Conservation (phyloP, 108 stramenopile species). For the Cyclostephanos invisitatus region DNA sequence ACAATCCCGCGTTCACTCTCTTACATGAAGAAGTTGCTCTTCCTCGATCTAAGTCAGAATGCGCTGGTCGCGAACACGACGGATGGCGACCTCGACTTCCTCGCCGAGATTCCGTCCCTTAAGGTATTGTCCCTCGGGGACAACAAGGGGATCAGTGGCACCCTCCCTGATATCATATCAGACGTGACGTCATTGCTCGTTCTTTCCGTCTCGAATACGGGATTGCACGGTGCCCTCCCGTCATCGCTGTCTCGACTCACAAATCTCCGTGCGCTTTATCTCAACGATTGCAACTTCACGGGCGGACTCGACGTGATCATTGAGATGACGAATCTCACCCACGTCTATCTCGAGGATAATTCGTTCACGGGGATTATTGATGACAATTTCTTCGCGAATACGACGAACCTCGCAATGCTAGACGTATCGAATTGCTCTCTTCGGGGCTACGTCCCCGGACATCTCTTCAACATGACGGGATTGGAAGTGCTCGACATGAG, state of each 20-base stretch:
- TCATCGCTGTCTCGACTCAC: constrained; percentile 6
- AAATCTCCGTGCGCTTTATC: constrained; percentile 7
- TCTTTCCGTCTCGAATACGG: constrained; percentile 29
- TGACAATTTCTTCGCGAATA: constrained; percentile 30
- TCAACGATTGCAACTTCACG: constrained; percentile 28
- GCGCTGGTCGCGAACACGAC: constrained; percentile 6
- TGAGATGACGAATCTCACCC: constrained; percentile 34
- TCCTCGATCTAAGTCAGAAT: constrained; percentile 6
- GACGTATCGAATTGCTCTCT: constrained; percentile 40
- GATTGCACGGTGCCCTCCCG: constrained; percentile 24
- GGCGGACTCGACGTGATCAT: constrained; percentile 26
- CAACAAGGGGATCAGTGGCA: constrained; percentile 33
- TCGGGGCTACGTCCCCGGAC: constrained; percentile 31
- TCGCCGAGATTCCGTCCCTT: constrained; percentile 13
- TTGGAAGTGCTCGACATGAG: constrained; percentile 49
- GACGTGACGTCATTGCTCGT: constrained; percentile 1
- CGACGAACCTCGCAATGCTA: constrained; percentile 23
- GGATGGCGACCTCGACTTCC: constrained; percentile 25
- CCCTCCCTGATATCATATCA: constrained; percentile 24
- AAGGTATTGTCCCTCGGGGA: constrained; percentile 20
- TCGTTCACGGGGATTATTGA: constrained; percentile 32
- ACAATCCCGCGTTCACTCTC: constrained; percentile 29
- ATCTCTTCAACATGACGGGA: constrained; percentile 34
- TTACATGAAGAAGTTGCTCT: constrained; percentile 10
- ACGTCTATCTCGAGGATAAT: constrained; percentile 48